Conservation (phyloP, 176 grass and related monocot genomes). For the Musa acuminata region DNA sequence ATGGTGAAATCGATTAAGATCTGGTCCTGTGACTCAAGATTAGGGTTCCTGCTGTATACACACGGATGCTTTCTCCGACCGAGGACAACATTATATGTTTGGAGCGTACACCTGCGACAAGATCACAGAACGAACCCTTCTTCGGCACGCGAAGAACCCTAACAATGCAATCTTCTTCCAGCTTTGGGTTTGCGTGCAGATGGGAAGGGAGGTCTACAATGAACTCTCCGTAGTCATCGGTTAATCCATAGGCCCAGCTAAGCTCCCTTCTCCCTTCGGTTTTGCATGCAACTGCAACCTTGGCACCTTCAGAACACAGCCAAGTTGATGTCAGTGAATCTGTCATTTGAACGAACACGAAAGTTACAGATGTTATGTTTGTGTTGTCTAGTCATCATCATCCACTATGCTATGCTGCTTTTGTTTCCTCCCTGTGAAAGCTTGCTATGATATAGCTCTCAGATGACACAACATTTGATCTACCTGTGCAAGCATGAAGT, state of each 20-base stretch:
- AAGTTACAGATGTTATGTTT: no score
- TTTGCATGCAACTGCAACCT: constrained; percentile 45
- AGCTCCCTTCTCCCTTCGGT: constrained; percentile 9
- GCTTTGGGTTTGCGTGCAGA: constrained; percentile 58
- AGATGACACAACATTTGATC: no score
- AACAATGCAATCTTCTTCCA: constrained; percentile 53
- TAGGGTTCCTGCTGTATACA: constrained; percentile 50
- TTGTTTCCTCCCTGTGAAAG: no score
- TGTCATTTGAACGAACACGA: no score
- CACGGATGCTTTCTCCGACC: constrained; percentile 24
- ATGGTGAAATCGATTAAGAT: background rate
- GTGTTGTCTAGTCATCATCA: no score
- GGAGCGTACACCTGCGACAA: background rate
- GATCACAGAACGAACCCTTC: constrained; percentile 9
- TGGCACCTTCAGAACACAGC: constrained; percentile 34
- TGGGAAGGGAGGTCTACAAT: constrained; percentile 57
- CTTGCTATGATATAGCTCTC: no score
- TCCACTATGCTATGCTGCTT: no score
- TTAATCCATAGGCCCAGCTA: constrained; percentile 24
- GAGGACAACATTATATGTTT: constrained; percentile 27
- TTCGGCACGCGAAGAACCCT: constrained; percentile 36
- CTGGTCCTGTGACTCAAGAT: constrained; percentile 21
- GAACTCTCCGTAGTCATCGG: constrained; percentile 74
- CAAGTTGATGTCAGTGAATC: no score
- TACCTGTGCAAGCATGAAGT: no score